Conservation (phyloP, 2,329 filamentous ascomycete genomes). For the Didymella pinodella region DNA sequence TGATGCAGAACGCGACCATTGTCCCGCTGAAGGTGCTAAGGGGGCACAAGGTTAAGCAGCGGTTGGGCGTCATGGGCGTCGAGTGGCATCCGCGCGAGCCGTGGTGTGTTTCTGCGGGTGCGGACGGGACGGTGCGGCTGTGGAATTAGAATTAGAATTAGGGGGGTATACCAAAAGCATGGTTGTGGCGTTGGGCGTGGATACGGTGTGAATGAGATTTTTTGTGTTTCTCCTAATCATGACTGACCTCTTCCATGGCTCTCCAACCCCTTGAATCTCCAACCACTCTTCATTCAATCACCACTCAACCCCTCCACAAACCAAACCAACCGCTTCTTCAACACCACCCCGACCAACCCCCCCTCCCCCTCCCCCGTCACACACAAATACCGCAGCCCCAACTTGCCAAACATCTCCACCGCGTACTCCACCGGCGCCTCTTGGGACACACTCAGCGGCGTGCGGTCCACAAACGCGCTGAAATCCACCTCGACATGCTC, state of each 20-base stretch:
- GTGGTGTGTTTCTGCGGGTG: slow-evolving; percentile 93
- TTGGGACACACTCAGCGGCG: slow-evolving; percentile 60
- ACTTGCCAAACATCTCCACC: slow-evolving; percentile 67
- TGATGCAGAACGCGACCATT: slow-evolving; percentile 96
- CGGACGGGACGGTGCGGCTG: slow-evolving; percentile 89
- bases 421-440: slow-evolving; percentile 66
- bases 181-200: neutral
- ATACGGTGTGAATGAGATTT: no score
- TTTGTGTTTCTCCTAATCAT: no score
- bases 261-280: no score
- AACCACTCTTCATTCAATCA: neutral
- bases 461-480: slow-evolving; percentile 61
- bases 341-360: slow-evolving; percentile 61
- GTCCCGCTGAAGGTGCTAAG: slow-evolving; percentile 93
- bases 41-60: slow-evolving; percentile 85
- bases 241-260: no score
- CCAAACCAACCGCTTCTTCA: slow-evolving; percentile 65
- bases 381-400: slow-evolving; percentile 64
- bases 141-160: slow-evolving; percentile 71
- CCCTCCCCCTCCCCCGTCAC: slow-evolving; percentile 63
- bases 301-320: slow-evolving; percentile 57
- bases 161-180: slow-evolving; percentile 5
- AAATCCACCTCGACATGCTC: slow-evolving; percentile 50
- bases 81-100: slow-evolving; percentile 96
- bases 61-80: slow-evolving; percentile 89